Percentiles rank a stretch among this genome's conserved stretches.
These are phyloP conservation scores for Hemileccinum impolitum DNA, from an alignment of 768 basidiomycete genomes.

Conservation along the genomic window DNA sequence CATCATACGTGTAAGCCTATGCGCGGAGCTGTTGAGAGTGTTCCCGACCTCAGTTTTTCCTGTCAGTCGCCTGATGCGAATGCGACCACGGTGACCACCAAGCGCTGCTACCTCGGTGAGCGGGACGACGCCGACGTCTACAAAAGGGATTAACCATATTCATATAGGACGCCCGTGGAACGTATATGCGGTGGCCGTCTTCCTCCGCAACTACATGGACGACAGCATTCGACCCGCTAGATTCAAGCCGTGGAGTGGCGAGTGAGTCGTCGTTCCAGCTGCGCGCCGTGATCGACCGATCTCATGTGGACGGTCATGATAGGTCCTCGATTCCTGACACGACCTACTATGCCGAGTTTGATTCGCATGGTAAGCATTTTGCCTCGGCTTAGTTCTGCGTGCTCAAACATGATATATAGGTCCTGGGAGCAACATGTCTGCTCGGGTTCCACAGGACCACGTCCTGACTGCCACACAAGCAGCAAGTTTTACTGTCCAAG, in stretches of 20 bases:
- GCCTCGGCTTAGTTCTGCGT: too few relatives aligned
- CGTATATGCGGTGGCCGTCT: conserved; percentile 52
- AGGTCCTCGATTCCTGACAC: conserved; percentile 50
- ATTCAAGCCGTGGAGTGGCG: conserved; percentile 42
- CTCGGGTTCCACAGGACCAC: conserved; percentile 45
- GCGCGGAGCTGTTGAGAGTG: neutral
- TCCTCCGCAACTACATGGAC: conserved; percentile 55
- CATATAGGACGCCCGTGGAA: conserved; percentile 55
- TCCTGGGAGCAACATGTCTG: conserved; percentile 48
- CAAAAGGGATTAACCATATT: neutral
- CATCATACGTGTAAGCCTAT: conserved; percentile 46
- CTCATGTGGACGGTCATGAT: conserved; percentile 34
- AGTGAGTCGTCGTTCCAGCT: conserved; percentile 1
- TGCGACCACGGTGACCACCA: conserved; percentile 40
- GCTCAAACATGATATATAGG: conserved; percentile 31
- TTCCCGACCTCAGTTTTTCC: neutral
- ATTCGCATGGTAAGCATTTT: conserved; percentile 42
- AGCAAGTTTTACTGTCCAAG: conserved; percentile 39
- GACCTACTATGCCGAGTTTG: conserved; percentile 56
- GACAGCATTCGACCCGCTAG: conserved; percentile 48
- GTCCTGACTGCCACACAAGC: conserved; percentile 33
- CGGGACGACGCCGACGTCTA: neutral
- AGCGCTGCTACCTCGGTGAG: conserved; percentile 50
- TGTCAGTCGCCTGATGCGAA: conserved; percentile 58
- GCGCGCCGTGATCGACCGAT: neutral